Base-by-base conservation (phyloP, 1,139 yeast species). In the Suhomyces taliae region DNA sequence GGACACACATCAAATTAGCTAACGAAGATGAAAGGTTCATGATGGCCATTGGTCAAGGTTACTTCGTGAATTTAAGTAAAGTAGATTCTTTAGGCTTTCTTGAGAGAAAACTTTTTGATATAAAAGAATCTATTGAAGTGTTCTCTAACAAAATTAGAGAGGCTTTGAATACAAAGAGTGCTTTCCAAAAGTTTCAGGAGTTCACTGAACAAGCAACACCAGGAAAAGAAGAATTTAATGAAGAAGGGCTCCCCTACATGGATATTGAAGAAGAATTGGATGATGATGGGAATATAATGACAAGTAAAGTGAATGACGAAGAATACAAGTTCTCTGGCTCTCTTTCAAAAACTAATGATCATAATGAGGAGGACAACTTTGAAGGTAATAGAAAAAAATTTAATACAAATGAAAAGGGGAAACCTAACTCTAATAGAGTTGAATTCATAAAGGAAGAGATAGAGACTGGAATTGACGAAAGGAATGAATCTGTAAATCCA, bases 221-320 rank as follows among this genome's bases (percentile, higher is more conserved):
- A 5, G 34, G 43, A 7, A 27, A 36, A 7, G 48, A 41, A 2
- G 52, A 57, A 31, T 49, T 56, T 5, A 64, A 70, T 32, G 77
- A 72, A 44, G 81, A 73, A 19, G 81, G 75, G 0, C 61, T 83
- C 4, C 90, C 89, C 0, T 61, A 66, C 43, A 83, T 90, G 84
- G 97, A 90, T 48, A 90, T 90, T 24, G 76, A 85, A 44, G 97
- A 91, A 60, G 90, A 87, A 47, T 66, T 91, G 37, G 97, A 90
- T 62, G 96, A 87, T 1, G 83, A 87, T 10, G 97, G 83, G 0
- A 82, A 86, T 52, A 74, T 90, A 1, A 60, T 85, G 0, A 62
- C 54, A 12, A 70, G 76, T 9, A 67, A 70, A 26, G 46, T 71
- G 6, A 69, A 67, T 44, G 57, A 67, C 34, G 45, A 55, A 37